phyloP scores from a whole-genome alignment of 225 moss, liverwort and hornwort genomes.

The Lunularia cruciata region DNA sequence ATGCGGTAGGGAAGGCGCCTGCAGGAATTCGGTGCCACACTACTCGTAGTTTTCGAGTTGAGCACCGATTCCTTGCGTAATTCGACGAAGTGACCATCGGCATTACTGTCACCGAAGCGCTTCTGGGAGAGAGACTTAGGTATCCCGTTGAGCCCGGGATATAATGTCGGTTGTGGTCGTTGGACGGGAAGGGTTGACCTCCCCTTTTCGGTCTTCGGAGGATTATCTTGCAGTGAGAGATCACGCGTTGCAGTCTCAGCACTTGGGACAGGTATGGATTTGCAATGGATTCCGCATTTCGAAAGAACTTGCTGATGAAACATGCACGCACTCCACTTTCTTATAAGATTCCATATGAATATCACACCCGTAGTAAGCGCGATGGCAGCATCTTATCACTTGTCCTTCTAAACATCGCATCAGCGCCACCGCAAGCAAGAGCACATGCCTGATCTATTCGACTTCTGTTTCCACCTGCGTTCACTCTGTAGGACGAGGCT shows the following conservation, averaged over 20 bases:
- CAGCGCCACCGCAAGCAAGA: too few relatives aligned
- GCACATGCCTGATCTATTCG: background rate
- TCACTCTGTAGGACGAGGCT: conserved; percentile 6
- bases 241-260: conserved; percentile 27
- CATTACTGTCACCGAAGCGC: background rate
- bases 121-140: background rate
- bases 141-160: background rate
- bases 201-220: conserved; percentile 30
- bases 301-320: too few relatives aligned
- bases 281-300: too few relatives aligned
- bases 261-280: conserved; percentile 30
- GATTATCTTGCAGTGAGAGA: conserved; percentile 34
- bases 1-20: conserved; percentile 18
- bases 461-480: background rate
- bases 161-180: conserved; percentile 36
- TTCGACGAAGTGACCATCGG: background rate
- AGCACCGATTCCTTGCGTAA: conserved; percentile 26
- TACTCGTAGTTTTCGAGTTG: background rate
- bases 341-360: too few relatives aligned
- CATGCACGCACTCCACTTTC: too few relatives aligned
- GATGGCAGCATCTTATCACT: too few relatives aligned
- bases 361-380: too few relatives aligned
- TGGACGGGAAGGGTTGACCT: conserved; percentile 32
- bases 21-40: conserved; percentile 27
- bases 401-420: too few relatives aligned